phyloP scores from a whole-genome alignment of 345 rosid genomes.

The Eucalyptus caleyi region DNA sequence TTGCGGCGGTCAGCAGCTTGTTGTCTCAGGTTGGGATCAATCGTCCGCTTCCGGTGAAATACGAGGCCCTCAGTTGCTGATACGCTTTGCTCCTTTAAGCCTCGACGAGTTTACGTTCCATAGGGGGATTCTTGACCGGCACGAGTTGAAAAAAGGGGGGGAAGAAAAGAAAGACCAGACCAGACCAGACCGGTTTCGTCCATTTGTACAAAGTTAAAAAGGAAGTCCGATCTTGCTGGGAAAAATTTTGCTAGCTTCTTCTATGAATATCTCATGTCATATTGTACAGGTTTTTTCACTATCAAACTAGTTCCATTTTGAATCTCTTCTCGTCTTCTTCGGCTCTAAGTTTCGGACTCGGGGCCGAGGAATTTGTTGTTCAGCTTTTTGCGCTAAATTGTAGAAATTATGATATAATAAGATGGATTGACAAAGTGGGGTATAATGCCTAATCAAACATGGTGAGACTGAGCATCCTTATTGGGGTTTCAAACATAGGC shows the following conservation, averaged over 20 bases:
- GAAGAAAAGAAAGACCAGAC: neutral
- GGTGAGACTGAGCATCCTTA: neutral
- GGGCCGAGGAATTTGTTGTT: neutral
- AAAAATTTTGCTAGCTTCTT: slow-evolving; percentile 42
- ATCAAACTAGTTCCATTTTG: neutral
- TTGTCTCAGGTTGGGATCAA: slow-evolving; percentile 67
- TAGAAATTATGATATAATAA: neutral
- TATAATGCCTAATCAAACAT: neutral
- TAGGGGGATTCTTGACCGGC: neutral
- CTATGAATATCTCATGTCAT: neutral
- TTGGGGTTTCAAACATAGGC: neutral
- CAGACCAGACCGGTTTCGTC: neutral
- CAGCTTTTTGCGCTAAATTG: neutral
- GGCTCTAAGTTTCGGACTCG: neutral
- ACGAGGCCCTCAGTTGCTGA: slow-evolving; percentile 82
- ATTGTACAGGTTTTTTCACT: slow-evolving; percentile 27
- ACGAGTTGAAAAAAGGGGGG: neutral
- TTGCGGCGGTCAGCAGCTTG: slow-evolving; percentile 66
- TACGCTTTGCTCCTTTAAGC: neutral
- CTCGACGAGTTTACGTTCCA: neutral
- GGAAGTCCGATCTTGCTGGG: slow-evolving; percentile 11
- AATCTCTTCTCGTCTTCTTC: neutral
- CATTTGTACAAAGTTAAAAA: slow-evolving; percentile 13
- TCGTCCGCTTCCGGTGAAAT: slow-evolving; percentile 70
- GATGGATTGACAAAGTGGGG: neutral